A percentile compares a stretch with the other conserved stretches of the same genome.
Evolutionary conservation across 805 yeast species (phyloP).

Genomic region (Saccharomycopsis selenospora): DNA sequence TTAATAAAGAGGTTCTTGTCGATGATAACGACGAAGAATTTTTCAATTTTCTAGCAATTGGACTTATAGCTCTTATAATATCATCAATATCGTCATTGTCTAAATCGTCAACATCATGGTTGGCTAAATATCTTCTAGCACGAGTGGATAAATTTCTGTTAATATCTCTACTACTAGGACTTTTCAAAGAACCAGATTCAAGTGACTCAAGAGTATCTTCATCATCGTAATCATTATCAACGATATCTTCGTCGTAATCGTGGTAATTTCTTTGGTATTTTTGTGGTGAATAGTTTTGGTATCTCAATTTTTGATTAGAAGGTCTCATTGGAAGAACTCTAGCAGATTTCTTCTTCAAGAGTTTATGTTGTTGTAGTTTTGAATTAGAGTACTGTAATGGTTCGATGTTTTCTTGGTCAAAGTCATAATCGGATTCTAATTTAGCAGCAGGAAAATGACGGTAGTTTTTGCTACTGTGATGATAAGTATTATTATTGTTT

Average conservation of each 20-base stretch:
- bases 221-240: not conserved
- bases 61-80: conserved; percentile 15
- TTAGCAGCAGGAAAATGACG: not conserved
- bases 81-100: conserved; percentile 19
- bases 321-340: not conserved
- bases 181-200: not conserved
- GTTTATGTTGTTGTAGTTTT: not conserved
- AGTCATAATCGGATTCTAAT: not conserved
- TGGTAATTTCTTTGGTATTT: not conserved
- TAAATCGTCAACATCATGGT: conserved; percentile 17
- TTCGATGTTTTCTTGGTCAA: conserved; percentile 17
- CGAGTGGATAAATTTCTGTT: conserved; percentile 6
- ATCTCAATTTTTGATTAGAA: not conserved
- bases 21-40: not conserved
- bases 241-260: conserved; percentile 1
- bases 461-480: too few relatives aligned
- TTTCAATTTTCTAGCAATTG: conserved; percentile 15
- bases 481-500: too few relatives aligned
- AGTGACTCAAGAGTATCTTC: not conserved
- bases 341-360: not conserved
- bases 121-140: conserved; percentile 14
- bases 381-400: not conserved
- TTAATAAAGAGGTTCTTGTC: not conserved
- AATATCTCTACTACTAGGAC: not conserved
- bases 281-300: not conserved